Evolutionary conservation across 2,329 filamentous ascomycete genomes (phyloP).

Genomic region (Trichothecium sympodiale): DNA sequence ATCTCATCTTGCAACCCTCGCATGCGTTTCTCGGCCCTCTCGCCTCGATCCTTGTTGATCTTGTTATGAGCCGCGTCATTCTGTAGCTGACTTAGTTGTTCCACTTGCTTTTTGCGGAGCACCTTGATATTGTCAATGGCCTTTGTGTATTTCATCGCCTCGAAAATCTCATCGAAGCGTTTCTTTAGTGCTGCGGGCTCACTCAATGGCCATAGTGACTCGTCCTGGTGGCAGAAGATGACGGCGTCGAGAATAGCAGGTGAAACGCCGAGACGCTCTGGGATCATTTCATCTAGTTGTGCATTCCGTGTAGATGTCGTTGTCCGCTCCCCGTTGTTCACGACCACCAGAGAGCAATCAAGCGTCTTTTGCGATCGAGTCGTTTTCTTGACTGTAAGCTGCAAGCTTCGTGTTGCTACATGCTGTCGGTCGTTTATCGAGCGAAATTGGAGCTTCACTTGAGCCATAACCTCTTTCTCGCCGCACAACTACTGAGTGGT

Average conservation of each 20-base stretch:
- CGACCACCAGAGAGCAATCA: constrained; percentile 66
- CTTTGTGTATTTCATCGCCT: constrained; percentile 93
- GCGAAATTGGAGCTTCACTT: constrained; percentile 82
- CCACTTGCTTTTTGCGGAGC: constrained; percentile 71
- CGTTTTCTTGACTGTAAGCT: constrained; percentile 77
- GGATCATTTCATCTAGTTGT: constrained; percentile 75
- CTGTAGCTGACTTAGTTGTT: constrained; percentile 62
- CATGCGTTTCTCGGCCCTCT: constrained; percentile 56
- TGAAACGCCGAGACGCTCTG: constrained; percentile 78
- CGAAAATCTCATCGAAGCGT: constrained; percentile 94
- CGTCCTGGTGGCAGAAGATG: constrained; percentile 98
- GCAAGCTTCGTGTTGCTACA: constrained; percentile 73
- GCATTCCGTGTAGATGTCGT: constrained; percentile 69
- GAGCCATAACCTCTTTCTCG: constrained; percentile 80
- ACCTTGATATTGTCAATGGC: constrained; percentile 91
- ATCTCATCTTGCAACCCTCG: constrained; percentile 56
- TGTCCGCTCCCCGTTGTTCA: constrained; percentile 68
- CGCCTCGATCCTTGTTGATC: constrained; percentile 73
- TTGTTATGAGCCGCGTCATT: constrained; percentile 69
- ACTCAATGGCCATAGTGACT: constrained; percentile 93
- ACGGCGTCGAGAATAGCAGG: constrained; percentile 85
- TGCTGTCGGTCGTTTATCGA: constrained; percentile 68
- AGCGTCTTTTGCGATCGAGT: constrained; percentile 70
- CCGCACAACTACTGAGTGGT: constrained; percentile 50
- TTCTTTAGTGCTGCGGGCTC: constrained; percentile 80